A percentile compares a stretch with the other conserved stretches of the same genome.
Evolutionary conservation across 129 eudicot species (phyloP).

Genomic region (sunflower (Helianthus annuus)): HanXRQr2.0-SUNRISE NC_035438.2:92930161-92930660

Average conservation of each 20-base stretch:
- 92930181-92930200: too few species aligned
- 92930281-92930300: too few species aligned
- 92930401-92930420: slow-evolving; percentile 51
- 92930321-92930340: too few species aligned
- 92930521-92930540: slow-evolving; percentile 56
- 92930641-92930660: slow-evolving; percentile 65
- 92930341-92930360: too few species aligned
- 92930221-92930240: too few species aligned
- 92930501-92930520: slow-evolving; percentile 70
- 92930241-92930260: too few species aligned
- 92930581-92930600: slow-evolving; percentile 57
- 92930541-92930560: slow-evolving; percentile 56
- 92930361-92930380: too few species aligned
- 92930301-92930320: too few species aligned
- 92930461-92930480: slow-evolving; percentile 46
- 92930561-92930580: slow-evolving; percentile 60
- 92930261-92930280: too few species aligned
- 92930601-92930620: slow-evolving; percentile 65
- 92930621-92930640: slow-evolving; percentile 42
- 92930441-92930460: slow-evolving; percentile 49
- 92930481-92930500: slow-evolving; percentile 62
- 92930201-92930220: too few species aligned
- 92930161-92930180: too few species aligned
- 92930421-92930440: slow-evolving; percentile 64
- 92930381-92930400: too few species aligned